phyloP scores from a whole-genome alignment of 75 land plant genomes.

The Pinus albicaulis region DNA sequence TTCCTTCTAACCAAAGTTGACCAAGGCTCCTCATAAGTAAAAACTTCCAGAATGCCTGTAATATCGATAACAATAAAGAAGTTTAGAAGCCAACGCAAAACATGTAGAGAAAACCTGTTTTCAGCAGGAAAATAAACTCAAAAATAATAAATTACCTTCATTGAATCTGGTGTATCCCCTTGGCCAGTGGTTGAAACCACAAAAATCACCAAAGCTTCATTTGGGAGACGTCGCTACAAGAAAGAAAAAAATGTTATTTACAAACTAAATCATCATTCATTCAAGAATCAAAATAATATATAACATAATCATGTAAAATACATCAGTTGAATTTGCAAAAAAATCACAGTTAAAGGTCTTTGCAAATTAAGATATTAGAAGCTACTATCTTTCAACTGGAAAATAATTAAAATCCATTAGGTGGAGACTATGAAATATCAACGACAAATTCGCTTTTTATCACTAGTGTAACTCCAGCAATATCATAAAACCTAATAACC shows the following conservation, averaged over 20 bases:
- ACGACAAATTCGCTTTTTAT: too few relatives aligned
- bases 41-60: slow-evolving; percentile 85
- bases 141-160: slow-evolving; percentile 57
- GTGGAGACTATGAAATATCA: too few relatives aligned
- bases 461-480: too few relatives aligned
- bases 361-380: too few relatives aligned
- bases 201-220: slow-evolving; percentile 58
- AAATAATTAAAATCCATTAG: too few relatives aligned
- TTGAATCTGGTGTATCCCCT: slow-evolving; percentile 87
- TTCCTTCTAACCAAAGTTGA: slow-evolving; percentile 56
- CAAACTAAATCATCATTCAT: not conserved
- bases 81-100: not conserved
- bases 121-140: not conserved
- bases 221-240: slow-evolving; percentile 49
- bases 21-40: slow-evolving; percentile 69
- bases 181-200: slow-evolving; percentile 97
- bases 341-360: not conserved
- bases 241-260: not conserved
- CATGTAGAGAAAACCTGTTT: not conserved
- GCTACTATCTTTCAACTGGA: too few relatives aligned
- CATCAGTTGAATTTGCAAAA: not conserved
- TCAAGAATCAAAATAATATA: not conserved
- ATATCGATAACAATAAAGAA: not conserved
- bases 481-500: too few relatives aligned
- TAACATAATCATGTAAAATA: not conserved